These are phyloP conservation scores for Leccinum disarticulatum DNA, from an alignment of 768 basidiomycete species.

Conservation along the genomic window DNA sequence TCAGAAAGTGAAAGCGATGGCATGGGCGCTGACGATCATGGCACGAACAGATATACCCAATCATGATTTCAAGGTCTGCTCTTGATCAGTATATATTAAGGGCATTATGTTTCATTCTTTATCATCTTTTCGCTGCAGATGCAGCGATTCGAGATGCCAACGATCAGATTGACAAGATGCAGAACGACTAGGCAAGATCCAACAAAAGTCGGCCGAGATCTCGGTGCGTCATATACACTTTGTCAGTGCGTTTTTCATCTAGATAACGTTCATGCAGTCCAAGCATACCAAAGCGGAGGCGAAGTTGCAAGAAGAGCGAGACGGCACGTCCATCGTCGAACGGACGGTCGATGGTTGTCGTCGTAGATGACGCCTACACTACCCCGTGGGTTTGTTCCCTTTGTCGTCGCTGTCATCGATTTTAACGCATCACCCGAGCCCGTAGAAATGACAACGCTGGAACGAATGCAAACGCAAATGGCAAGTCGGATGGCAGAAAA, in stretches of 20 bases:
- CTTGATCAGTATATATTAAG: constrained; percentile 10
- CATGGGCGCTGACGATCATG: constrained; percentile 48
- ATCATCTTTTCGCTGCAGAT: constrained; percentile 24
- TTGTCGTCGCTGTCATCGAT: too few species aligned
- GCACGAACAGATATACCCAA: constrained; percentile 37
- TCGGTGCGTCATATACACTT: constrained; percentile 16
- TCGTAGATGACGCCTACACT: too few species aligned
- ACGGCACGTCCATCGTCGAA: constrained; percentile 91
- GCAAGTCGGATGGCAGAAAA: not conserved
- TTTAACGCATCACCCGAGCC: not conserved
- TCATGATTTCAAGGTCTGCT: constrained; percentile 28
- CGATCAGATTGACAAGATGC: constrained; percentile 50
- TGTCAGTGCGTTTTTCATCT: not conserved
- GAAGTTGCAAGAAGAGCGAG: constrained; percentile 81
- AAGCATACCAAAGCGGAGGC: constrained; percentile 63
- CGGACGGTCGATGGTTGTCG: constrained; percentile 52
- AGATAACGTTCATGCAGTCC: constrained; percentile 35
- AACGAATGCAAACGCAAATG: not conserved
- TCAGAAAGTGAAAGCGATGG: constrained; percentile 73
- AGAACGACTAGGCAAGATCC: constrained; percentile 62
- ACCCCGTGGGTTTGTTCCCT: too few species aligned
- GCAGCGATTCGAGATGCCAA: constrained; percentile 31
- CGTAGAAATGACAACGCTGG: not conserved
- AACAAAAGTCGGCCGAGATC: constrained; percentile 41
- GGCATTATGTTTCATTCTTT: constrained; percentile 19